These are phyloP conservation scores for Tolypocladium sp. DNA, from an alignment of 2,329 filamentous ascomycete genomes.

Conservation along the genomic window DNA sequence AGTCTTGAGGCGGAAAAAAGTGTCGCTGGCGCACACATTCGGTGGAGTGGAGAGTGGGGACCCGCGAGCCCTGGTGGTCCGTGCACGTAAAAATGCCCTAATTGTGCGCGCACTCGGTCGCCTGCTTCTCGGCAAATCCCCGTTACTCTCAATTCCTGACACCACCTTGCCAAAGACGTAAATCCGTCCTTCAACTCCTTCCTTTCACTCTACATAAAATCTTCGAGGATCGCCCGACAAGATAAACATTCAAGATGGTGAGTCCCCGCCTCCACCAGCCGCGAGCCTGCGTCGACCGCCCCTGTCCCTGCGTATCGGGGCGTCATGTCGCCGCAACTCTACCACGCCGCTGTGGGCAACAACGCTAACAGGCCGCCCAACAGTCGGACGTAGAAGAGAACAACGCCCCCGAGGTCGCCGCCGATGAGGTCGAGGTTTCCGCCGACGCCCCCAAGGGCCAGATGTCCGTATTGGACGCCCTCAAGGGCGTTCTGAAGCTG, in stretches of 20 bases:
- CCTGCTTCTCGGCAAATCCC: slow-evolving; percentile 26
- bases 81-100: slow-evolving; percentile 36
- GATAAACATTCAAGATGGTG: slow-evolving; percentile 51
- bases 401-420: slow-evolving; percentile 69
- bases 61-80: slow-evolving; percentile 31
- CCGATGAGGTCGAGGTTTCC: slow-evolving; percentile 89
- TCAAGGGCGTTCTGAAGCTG: slow-evolving; percentile 98
- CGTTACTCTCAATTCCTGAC: slow-evolving; percentile 20
- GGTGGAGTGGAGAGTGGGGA: neutral
- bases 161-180: slow-evolving; percentile 19
- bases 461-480: slow-evolving; percentile 96
- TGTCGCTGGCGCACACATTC: neutral
- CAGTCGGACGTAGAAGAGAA: slow-evolving; percentile 99
- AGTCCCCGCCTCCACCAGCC: slow-evolving; percentile 18
- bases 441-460: slow-evolving; percentile 85
- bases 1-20: slow-evolving; percentile 6
- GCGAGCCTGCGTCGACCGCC: neutral
- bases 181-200: slow-evolving; percentile 12
- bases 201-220: slow-evolving; percentile 31
- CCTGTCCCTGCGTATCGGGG: neutral
- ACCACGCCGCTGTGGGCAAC: neutral
- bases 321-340: neutral
- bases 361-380: slow-evolving; percentile 8
- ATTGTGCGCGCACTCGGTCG: slow-evolving; percentile 22
- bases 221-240: slow-evolving; percentile 63